These are phyloP conservation scores for Arthrobotrys entomopaga DNA, from an alignment of 2,329 filamentous ascomycete species.

Conservation along the genomic window DNA sequence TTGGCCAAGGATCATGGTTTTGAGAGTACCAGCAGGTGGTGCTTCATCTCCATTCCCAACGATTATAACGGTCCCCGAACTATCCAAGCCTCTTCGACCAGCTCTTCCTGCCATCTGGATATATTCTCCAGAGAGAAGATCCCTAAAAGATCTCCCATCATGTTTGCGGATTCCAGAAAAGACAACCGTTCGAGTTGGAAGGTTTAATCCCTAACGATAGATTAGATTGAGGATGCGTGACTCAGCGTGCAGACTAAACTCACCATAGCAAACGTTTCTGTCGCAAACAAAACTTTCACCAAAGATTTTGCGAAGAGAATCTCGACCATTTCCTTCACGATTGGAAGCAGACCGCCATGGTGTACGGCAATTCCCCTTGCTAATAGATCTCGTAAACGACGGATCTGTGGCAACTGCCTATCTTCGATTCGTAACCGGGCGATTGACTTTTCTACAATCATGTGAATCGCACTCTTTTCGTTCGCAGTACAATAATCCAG, in stretches of 20 bases:
- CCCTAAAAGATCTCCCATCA: slow-evolving; percentile 89
- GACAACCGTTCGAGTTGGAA: slow-evolving; percentile 94
- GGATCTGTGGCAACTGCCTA: slow-evolving; percentile 87
- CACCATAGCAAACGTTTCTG: slow-evolving; percentile 94
- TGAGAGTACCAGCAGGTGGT: slow-evolving; percentile 76
- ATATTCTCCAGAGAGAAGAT: slow-evolving; percentile 92
- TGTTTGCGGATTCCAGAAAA: slow-evolving; percentile 98
- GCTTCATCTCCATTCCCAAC: slow-evolving; percentile 86
- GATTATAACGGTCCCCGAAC: slow-evolving; percentile 93
- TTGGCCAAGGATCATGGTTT: slow-evolving; percentile 94
- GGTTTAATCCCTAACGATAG: slow-evolving; percentile 74
- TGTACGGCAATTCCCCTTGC: slow-evolving; percentile 93
- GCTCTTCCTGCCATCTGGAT: slow-evolving; percentile 98
- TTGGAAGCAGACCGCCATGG: slow-evolving; percentile 91
- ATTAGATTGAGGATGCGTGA: slow-evolving; percentile 4
- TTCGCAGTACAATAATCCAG: slow-evolving; percentile 92
- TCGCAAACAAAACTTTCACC: slow-evolving; percentile 96
- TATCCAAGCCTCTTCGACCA: slow-evolving; percentile 89
- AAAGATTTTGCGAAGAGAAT: slow-evolving; percentile 94
- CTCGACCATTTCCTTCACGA: slow-evolving; percentile 97
- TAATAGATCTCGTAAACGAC: slow-evolving; percentile 84
- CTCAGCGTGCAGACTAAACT: neutral
- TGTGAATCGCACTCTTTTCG: slow-evolving; percentile 96
- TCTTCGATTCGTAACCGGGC: slow-evolving; percentile 92
- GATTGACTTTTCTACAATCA: slow-evolving; percentile 95